Evolutionary conservation across 345 rosid genomes (phyloP).

Genomic region (Eucalyptus dawsonii): DNA sequence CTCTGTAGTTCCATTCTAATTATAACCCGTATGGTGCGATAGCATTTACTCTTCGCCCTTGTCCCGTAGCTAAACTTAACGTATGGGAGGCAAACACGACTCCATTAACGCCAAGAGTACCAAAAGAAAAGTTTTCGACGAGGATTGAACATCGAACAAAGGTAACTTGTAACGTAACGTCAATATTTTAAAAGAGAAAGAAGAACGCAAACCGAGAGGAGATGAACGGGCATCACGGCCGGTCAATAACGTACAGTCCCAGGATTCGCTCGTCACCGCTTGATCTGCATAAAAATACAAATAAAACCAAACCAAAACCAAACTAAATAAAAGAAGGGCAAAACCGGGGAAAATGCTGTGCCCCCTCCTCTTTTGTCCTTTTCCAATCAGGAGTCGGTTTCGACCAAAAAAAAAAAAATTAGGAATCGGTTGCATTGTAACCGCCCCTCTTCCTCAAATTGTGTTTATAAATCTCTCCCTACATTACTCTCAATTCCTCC

Average conservation of each 20-base stretch:
- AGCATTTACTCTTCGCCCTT: neutral
- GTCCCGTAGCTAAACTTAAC: neutral
- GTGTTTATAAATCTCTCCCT: neutral
- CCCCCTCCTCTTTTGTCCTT: neutral
- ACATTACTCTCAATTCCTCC: neutral
- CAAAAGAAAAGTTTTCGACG: neutral
- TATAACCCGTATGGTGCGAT: rapidly evolving
- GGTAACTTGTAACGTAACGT: neutral
- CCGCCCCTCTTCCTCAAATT: neutral
- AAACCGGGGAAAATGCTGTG: neutral
- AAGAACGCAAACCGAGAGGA: neutral
- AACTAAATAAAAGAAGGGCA: neutral
- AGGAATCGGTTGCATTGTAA: neutral
- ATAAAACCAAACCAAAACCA: neutral
- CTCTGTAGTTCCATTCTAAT: rapidly evolving
- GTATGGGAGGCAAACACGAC: neutral
- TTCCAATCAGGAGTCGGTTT: neutral
- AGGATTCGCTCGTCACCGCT: neutral
- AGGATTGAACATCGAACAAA: neutral
- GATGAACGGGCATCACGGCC: neutral
- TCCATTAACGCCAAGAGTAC: neutral
- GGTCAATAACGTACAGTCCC: neutral
- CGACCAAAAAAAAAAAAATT: no score
- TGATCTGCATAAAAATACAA: neutral
- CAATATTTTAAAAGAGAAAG: neutral